Conservation (phyloP, 2,329 filamentous ascomycete genomes). For the Kalmusia sp. region DNA sequence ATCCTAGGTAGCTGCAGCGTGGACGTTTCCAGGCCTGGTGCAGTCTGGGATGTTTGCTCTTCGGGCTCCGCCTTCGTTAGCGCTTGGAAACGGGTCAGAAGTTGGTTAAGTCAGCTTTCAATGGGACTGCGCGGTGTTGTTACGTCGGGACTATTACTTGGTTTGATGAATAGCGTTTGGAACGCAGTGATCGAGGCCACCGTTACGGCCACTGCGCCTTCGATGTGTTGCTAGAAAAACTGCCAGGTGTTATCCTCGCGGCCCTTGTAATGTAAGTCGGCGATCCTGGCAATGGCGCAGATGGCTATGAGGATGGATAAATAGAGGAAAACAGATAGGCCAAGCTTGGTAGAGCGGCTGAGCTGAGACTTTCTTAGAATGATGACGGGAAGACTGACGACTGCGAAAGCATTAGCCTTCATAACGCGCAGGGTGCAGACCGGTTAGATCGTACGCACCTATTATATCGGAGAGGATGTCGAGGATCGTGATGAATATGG, state of each 20-base stretch:
- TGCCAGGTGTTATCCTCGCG: slow-evolving; percentile 14
- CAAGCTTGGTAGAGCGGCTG: slow-evolving; percentile 7
- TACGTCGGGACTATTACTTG: neutral
- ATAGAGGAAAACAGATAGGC: slow-evolving; percentile 10
- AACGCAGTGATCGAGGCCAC: slow-evolving; percentile 30
- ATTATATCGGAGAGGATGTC: slow-evolving; percentile 12
- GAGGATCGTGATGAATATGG: neutral
- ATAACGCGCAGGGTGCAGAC: no score
- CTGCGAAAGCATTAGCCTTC: slow-evolving; percentile 6
- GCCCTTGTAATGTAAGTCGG: slow-evolving; percentile 1
- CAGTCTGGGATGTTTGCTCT: neutral
- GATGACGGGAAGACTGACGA: slow-evolving; percentile 21
- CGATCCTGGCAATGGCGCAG: slow-evolving; percentile 6
- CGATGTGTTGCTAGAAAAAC: slow-evolving; percentile 24
- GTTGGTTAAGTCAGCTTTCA: neutral
- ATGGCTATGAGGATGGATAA: slow-evolving; percentile 15
- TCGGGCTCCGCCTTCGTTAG: neutral
- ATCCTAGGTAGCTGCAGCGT: neutral
- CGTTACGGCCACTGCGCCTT: slow-evolving; percentile 22
- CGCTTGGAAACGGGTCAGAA: neutral
- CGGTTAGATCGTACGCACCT: neutral
- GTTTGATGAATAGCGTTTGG: slow-evolving; percentile 13
- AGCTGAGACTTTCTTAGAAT: slow-evolving; percentile 10
- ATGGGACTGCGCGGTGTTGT: neutral
- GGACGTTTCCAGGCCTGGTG: neutral